A percentile compares a stretch with the other conserved stretches of the same genome.
These are phyloP conservation scores for Melastoma malabathricum DNA, from an alignment of 345 rosid genomes.

Conservation along the genomic window DNA sequence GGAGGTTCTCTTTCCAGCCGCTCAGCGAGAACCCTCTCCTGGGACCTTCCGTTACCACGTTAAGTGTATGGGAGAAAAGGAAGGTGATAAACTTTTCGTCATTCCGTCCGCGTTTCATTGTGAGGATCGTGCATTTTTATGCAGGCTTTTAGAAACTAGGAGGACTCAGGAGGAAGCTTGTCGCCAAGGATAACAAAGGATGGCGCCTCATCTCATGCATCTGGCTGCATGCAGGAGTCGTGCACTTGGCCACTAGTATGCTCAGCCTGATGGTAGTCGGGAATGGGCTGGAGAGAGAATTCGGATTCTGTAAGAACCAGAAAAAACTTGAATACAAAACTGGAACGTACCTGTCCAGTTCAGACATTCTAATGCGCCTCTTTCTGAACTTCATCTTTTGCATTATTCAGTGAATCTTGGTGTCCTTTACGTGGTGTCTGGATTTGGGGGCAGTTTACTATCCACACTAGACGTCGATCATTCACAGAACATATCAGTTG, in stretches of 20 bases:
- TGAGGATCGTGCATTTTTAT: too few relatives aligned
- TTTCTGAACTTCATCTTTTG: neutral
- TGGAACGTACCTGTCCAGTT: too few relatives aligned
- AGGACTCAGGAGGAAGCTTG: constrained; percentile 47
- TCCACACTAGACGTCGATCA: constrained; percentile 28
- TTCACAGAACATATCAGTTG: constrained; percentile 44
- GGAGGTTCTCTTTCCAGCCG: constrained; percentile 49
- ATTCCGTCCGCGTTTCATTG: too few relatives aligned
- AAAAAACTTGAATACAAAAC: neutral
- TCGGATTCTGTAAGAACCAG: constrained; percentile 69
- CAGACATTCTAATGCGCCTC: too few relatives aligned
- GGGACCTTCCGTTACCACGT: constrained; percentile 65
- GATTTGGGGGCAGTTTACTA: constrained; percentile 75
- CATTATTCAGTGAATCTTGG: constrained; percentile 61
- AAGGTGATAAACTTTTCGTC: too few relatives aligned
- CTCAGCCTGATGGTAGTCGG: constrained; percentile 66
- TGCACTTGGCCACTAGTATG: constrained; percentile 71
- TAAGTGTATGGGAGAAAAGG: constrained; percentile 7
- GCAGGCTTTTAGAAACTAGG: constrained; percentile 68
- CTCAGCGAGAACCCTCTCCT: constrained; percentile 31
- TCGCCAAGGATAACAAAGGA: constrained; percentile 34
- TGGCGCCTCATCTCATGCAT: constrained; percentile 77
- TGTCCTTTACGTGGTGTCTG: constrained; percentile 50
- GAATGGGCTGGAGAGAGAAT: constrained; percentile 70
- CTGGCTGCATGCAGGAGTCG: constrained; percentile 85